Conservation (phyloP, 495 filamentous ascomycete species). For the Penicillium arizonense region DNA sequence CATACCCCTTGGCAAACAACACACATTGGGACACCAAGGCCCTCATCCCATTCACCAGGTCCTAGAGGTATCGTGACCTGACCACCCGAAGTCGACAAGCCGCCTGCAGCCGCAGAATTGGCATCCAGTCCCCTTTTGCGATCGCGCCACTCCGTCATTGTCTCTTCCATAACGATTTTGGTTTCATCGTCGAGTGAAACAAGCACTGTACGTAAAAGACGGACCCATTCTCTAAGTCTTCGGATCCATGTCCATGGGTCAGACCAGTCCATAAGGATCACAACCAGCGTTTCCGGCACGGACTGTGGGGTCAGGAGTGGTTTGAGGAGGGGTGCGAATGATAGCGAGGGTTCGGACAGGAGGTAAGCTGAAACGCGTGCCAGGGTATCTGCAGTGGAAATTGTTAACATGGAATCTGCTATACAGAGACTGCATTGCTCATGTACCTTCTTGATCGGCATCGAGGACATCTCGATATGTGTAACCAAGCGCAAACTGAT, state of each 20-base stretch:
- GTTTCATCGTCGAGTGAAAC: constrained; percentile 71
- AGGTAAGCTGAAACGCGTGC: constrained; percentile 90
- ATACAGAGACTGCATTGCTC: not conserved
- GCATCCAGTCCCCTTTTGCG: constrained; percentile 46
- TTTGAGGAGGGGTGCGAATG: constrained; percentile 79
- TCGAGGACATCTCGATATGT: constrained; percentile 95
- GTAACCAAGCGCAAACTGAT: constrained; percentile 90
- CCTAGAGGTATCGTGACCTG: constrained; percentile 73
- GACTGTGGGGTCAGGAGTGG: constrained; percentile 84
- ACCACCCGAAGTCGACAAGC: constrained; percentile 50
- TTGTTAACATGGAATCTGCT: not conserved
- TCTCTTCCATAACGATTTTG: constrained; percentile 80
- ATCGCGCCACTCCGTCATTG: constrained; percentile 62
- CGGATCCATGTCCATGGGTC: constrained; percentile 91
- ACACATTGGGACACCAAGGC: constrained; percentile 82
- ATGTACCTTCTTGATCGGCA: constrained; percentile 84
- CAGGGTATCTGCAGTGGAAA: constrained; percentile 64
- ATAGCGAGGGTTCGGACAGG: constrained; percentile 74
- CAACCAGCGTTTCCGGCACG: constrained; percentile 81
- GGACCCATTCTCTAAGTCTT: constrained; percentile 83
- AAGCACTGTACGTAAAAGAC: constrained; percentile 72
- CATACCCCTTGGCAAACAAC: constrained; percentile 91
- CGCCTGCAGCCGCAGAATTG: constrained; percentile 34
- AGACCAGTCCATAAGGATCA: constrained; percentile 89
- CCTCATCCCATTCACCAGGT: constrained; percentile 93